Base-by-base conservation (phyloP, 345 rosid species). In the Mallotus nudiflorus region DNA sequence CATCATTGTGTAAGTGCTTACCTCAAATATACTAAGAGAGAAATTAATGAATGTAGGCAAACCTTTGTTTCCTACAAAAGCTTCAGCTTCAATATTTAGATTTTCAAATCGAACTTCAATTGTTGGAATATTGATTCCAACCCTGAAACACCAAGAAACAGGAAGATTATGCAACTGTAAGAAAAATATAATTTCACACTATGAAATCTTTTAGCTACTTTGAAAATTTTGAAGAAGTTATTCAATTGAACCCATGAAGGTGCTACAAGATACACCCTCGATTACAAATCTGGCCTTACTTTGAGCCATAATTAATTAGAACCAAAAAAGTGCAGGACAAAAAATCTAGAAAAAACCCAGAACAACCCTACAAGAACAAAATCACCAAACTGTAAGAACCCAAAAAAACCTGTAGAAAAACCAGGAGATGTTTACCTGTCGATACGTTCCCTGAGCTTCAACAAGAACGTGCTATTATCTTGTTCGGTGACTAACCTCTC, bases 31-130 rank as follows among this genome's bases (percentile, higher is more conserved):
- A 48, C 76, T 72, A 15, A 65, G 15, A 35, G 64, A 69, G 87
- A 82, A 86, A 62, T 83, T 89, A 55, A 84, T 2, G 24, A 89
- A 58, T 8, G 91, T 53, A 5, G 96, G 93, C 71, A 89, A 77
- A 53, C 96, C 90, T 73, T 84, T 83, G 67, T 85, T 78, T 70
- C 90, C 96, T 0, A 80, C 90, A 67, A 78, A 79, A 48, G 86
- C 85, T 82, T 86, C 83, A 37, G 85, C 93, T 62, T 82, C 83
- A 14, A 84, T 33, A 51, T 73, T 82, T 50, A 86, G 49, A 62
- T 82, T 79, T 70, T 86, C 85, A 22, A 76, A 86, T 62, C 88
- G 72, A 3, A 84, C 88, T 79, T 84, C 86, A 15, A 82, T 77
- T 0, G 82, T 77, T 11, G 90, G 90, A 61, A 82, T 16, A 0